Base-by-base conservation (phyloP, 306 rosid species). In the Dicorynia guianensis region DNA sequence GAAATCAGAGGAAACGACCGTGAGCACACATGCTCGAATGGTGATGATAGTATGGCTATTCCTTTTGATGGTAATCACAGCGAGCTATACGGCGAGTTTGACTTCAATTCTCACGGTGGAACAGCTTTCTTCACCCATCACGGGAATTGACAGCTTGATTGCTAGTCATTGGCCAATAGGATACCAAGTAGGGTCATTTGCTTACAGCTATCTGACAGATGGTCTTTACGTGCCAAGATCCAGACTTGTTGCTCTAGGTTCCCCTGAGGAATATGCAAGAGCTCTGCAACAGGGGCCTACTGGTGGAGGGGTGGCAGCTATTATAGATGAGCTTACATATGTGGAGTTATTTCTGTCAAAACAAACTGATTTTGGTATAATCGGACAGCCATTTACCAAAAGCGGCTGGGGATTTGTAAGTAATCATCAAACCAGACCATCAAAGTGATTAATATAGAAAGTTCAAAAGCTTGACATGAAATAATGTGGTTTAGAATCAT, bases 341-440 rank as follows among this genome's bases (percentile, higher is more conserved):
- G 82, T 95, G 35, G 97, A 95, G 65, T 58, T 92, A 48, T 95
- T 95, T 79, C 85, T 95, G 71, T 89, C 98, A 40, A 86, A 40
- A 55, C 85, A 53, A 74, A 83, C 90, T 12, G 97, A 86, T 60
- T 95, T 88, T 18, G 96, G 96, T 74, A 90, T 92, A 14, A 79
- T 95, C 12, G 98, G 98, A 50, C 97, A 85, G 81, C 73, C 96
- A 38, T 95, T 95, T 76, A 80, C 98, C 79, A 86, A 74, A 90
- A 78, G 93, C 72, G 87, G 96, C 71, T 95, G 98, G 98, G 98
- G 98, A 78, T 95, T 95, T 83, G 98, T 95, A 89, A 95, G 98
- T 91, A 67, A 38, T 43, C 20, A 59, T 84, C 71, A 80, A 57
- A 68, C 72, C 38, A 54, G 58, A 38, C 57, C 8, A 71, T 75